phyloP scores from a whole-genome alignment of 768 basidiomycete genomes.

The Paxillus rubicundulus region DNA sequence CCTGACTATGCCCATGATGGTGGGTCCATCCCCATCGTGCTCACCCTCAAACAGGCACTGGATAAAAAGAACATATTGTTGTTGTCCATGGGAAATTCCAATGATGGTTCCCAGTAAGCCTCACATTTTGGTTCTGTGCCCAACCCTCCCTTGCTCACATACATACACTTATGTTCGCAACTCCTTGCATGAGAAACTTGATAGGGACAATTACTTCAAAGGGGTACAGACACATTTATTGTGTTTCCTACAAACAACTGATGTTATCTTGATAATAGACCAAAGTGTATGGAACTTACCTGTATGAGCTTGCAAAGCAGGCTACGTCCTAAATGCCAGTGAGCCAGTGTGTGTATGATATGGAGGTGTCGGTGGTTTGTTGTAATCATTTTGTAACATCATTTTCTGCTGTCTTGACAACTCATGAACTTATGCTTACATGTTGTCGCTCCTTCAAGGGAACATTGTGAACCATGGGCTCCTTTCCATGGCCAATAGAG shows the following conservation, averaged over 20 bases:
- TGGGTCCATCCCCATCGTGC: conserved; percentile 83
- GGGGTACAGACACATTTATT: conserved; percentile 46
- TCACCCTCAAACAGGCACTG: conserved; percentile 81
- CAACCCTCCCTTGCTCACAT: neutral
- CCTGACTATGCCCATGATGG: conserved; percentile 83
- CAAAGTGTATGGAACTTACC: conserved; percentile 14
- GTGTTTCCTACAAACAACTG: too few relatives aligned
- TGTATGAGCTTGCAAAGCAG: conserved; percentile 10
- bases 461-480: too few relatives aligned
- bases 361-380: too few relatives aligned
- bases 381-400: too few relatives aligned
- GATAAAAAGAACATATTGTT: conserved; percentile 72
- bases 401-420: too few relatives aligned
- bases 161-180: conserved; percentile 30
- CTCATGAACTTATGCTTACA: too few relatives aligned
- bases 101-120: conserved; percentile 85
- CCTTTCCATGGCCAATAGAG: too few relatives aligned
- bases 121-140: neutral
- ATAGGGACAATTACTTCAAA: conserved; percentile 79
- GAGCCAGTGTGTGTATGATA: too few relatives aligned
- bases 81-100: conserved; percentile 86
- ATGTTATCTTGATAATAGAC: conserved; percentile 5
- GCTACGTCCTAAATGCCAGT: too few relatives aligned
- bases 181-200: conserved; percentile 92
- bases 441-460: too few relatives aligned